phyloP scores from a whole-genome alignment of 2,329 filamentous ascomycete species.

The Fusarium euwallaceae region DNA sequence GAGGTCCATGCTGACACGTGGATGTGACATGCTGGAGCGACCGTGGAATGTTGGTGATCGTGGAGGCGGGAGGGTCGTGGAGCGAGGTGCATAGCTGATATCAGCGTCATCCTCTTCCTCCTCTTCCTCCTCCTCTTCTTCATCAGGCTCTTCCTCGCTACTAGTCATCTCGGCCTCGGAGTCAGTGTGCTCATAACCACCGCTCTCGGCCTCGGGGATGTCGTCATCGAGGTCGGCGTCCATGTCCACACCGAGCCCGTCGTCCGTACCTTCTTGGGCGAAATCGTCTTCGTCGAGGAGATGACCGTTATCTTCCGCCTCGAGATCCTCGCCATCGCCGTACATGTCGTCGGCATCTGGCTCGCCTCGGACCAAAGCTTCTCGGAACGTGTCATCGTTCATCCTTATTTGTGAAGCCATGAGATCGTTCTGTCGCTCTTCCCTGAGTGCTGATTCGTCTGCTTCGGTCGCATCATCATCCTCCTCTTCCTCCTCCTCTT shows the following conservation, averaged over 20 bases:
- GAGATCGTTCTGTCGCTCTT: slow-evolving; percentile 63
- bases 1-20: slow-evolving; percentile 67
- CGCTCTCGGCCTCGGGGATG: slow-evolving; percentile 74
- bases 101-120: slow-evolving; percentile 44
- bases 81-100: slow-evolving; percentile 58
- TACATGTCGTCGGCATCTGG: slow-evolving; percentile 64
- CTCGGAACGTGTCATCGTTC: slow-evolving; percentile 72
- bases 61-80: slow-evolving; percentile 51
- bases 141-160: slow-evolving; percentile 56
- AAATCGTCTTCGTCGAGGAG: slow-evolving; percentile 75
- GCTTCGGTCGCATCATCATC: slow-evolving; percentile 57
- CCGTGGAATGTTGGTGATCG: slow-evolving; percentile 54
- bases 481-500: slow-evolving; percentile 56
- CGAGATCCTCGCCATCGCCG: slow-evolving; percentile 65
- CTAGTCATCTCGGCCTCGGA: slow-evolving; percentile 74
- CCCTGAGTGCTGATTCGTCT: slow-evolving; percentile 56
- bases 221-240: slow-evolving; percentile 79
- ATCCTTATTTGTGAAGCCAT: slow-evolving; percentile 66
- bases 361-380: slow-evolving; percentile 67
- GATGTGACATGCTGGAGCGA: slow-evolving; percentile 44
- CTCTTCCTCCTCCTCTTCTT: slow-evolving; percentile 51
- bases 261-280: slow-evolving; percentile 49
- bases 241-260: slow-evolving; percentile 61
- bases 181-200: slow-evolving; percentile 82
- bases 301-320: slow-evolving; percentile 68